phyloP scores from a whole-genome alignment of 441 rosid genomes.

The Brassica balearica region DNA sequence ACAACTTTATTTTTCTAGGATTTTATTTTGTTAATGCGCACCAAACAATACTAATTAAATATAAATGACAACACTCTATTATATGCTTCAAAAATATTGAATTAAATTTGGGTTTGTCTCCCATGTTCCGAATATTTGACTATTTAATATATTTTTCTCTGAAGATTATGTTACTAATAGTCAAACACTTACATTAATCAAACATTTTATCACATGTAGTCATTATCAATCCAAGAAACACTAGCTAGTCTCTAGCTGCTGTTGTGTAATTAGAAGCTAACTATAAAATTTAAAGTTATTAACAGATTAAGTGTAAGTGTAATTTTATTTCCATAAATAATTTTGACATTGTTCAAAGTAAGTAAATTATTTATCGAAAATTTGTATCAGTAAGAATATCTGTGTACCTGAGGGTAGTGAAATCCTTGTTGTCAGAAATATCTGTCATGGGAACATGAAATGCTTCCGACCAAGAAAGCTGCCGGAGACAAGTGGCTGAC shows the following conservation, averaged over 20 bases:
- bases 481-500: constrained; percentile 69
- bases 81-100: constrained; percentile 26
- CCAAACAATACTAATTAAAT: background rate
- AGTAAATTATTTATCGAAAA: background rate
- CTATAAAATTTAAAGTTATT: background rate
- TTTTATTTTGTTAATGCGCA: background rate
- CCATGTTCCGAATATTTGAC: constrained; percentile 34
- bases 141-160: background rate
- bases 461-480: constrained; percentile 93
- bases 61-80: constrained; percentile 19
- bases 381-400: background rate
- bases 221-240: constrained; percentile 15
- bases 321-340: background rate
- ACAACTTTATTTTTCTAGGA: constrained; percentile 25
- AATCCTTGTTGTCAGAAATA: constrained; percentile 49
- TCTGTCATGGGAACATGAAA: constrained; percentile 86
- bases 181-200: constrained; percentile 24
- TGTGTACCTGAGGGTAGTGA: constrained; percentile 65
- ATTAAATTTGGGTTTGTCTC: constrained; percentile 30
- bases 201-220: background rate
- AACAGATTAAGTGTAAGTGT: background rate
- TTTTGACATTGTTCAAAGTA: background rate
- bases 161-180: constrained; percentile 19
- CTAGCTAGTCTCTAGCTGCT: background rate
- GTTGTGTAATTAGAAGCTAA: constrained; percentile 15